phyloP scores from a whole-genome alignment of 2,329 filamentous ascomycete species.

The Verticillium tricorpus region DNA sequence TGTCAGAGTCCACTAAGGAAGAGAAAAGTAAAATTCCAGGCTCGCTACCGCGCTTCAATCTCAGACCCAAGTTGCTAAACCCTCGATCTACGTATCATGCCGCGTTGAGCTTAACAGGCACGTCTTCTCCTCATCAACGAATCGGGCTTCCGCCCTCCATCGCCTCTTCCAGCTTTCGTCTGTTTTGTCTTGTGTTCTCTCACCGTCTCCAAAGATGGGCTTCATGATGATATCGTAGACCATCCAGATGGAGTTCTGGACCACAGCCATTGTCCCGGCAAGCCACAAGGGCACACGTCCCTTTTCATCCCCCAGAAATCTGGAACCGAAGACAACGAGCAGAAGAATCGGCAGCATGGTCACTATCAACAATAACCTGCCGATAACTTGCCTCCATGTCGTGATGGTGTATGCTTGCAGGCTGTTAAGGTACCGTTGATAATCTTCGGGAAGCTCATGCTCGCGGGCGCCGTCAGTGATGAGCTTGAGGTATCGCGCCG shows the following conservation, averaged over 20 bases:
- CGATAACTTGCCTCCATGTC: slow-evolving; percentile 59
- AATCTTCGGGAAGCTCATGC: slow-evolving; percentile 73
- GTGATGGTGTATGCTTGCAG: slow-evolving; percentile 71
- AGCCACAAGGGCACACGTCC: slow-evolving; percentile 69
- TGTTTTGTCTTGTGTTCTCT: slow-evolving; percentile 48
- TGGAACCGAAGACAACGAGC: slow-evolving; percentile 13
- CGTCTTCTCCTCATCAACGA: not conserved
- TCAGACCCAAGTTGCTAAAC: not conserved
- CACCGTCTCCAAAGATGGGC: slow-evolving; percentile 77
- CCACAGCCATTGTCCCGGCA: slow-evolving; percentile 46
- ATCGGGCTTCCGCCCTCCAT: slow-evolving; percentile 1
- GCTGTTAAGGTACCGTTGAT: slow-evolving; percentile 65
- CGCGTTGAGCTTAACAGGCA: not conserved
- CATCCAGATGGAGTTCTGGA: slow-evolving; percentile 41
- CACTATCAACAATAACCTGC: slow-evolving; percentile 53
- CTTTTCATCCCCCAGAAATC: slow-evolving; percentile 57
- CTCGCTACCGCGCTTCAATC: not conserved
- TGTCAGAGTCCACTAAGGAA: not conserved
- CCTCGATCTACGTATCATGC: not conserved
- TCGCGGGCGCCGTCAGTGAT: slow-evolving; percentile 75
- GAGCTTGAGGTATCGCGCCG: slow-evolving; percentile 75
- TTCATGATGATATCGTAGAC: slow-evolving; percentile 44
- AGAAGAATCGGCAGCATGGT: slow-evolving; percentile 36
- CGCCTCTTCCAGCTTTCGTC: slow-evolving; percentile 9
- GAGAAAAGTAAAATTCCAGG: not conserved